Conservation (phyloP, 2,329 filamentous ascomycete genomes). For the Trichoderma pleuroti region DNA sequence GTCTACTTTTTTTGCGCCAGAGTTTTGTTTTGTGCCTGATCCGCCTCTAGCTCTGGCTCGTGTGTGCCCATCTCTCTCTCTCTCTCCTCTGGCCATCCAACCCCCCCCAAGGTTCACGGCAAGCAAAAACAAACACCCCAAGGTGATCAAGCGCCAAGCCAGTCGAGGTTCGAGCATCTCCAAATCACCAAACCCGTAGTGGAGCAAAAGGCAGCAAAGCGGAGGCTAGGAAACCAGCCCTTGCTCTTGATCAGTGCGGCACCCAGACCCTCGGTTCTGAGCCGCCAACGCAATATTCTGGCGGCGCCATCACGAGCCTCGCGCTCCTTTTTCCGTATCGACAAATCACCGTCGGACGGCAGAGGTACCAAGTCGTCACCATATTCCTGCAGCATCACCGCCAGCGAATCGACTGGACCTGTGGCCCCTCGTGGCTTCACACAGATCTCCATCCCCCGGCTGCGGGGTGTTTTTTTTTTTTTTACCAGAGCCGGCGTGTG, state of each 20-base stretch:
- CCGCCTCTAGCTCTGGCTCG: not conserved
- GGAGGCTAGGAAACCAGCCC: slow-evolving; percentile 1
- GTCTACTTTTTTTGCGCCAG: not conserved
- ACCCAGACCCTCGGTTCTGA: slow-evolving; percentile 10
- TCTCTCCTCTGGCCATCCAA: not conserved
- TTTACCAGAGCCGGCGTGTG: not conserved
- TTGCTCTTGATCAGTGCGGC: slow-evolving; percentile 15
- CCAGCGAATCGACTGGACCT: slow-evolving; percentile 12
- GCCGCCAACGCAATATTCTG: slow-evolving; percentile 10
- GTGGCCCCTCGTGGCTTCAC: slow-evolving; percentile 3
- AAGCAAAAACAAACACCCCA: not conserved
- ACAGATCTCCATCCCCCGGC: not conserved
- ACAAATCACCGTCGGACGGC: not conserved
- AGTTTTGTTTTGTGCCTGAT: not conserved
- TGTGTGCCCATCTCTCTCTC: not conserved
- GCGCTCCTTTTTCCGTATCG: not conserved
- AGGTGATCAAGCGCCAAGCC: not conserved
- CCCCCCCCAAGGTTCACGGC: not conserved
- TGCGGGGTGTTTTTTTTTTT: not conserved
- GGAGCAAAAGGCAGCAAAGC: slow-evolving; percentile 12
- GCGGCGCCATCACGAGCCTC: slow-evolving; percentile 8
- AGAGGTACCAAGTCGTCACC: not conserved
- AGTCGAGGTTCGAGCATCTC: not conserved
- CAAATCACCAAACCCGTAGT: not conserved
- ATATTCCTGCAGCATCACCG: not conserved